Percentiles rank a stretch among this genome's conserved stretches.
These are phyloP conservation scores for Athelia sp. DNA, from an alignment of 1,284 basidiomycete genomes.

Conservation along the genomic window DNA sequence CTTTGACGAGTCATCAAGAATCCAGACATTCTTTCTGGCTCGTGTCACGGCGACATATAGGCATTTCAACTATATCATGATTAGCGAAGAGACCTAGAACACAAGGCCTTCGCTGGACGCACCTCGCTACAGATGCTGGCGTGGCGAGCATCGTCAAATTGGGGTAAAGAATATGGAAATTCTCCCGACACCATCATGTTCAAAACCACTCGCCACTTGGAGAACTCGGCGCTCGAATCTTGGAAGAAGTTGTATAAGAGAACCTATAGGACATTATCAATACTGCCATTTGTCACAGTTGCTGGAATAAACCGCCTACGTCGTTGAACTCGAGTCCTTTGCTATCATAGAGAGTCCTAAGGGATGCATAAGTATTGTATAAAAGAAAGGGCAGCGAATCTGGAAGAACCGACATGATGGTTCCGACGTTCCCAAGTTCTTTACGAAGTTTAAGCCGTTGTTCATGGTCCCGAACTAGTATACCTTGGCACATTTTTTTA, in stretches of 20 bases:
- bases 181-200: conserved; percentile 26
- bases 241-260: conserved; percentile 69
- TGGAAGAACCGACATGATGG: conserved; percentile 62
- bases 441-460: conserved; percentile 45
- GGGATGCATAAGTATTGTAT: no score
- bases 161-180: conserved; percentile 30
- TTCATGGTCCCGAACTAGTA: conserved; percentile 59
- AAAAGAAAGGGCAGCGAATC: no score
- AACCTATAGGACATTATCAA: conserved; percentile 45
- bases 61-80: conserved; percentile 46
- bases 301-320: conserved; percentile 27
- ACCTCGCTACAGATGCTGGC: conserved; percentile 60
- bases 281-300: background rate
- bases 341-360: conserved; percentile 71
- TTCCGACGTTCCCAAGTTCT: conserved; percentile 54
- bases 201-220: conserved; percentile 61
- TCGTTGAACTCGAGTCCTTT: conserved; percentile 76
- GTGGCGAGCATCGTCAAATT: conserved; percentile 49
- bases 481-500: conserved; percentile 39
- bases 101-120: conserved; percentile 6
- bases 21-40: conserved; percentile 64
- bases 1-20: conserved; percentile 54
- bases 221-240: conserved; percentile 45
- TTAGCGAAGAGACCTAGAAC: conserved; percentile 3
- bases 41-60: conserved; percentile 70